Evolutionary conservation across 2,329 filamentous ascomycete species (phyloP).

Genomic region (Fusarium sororula): DNA sequence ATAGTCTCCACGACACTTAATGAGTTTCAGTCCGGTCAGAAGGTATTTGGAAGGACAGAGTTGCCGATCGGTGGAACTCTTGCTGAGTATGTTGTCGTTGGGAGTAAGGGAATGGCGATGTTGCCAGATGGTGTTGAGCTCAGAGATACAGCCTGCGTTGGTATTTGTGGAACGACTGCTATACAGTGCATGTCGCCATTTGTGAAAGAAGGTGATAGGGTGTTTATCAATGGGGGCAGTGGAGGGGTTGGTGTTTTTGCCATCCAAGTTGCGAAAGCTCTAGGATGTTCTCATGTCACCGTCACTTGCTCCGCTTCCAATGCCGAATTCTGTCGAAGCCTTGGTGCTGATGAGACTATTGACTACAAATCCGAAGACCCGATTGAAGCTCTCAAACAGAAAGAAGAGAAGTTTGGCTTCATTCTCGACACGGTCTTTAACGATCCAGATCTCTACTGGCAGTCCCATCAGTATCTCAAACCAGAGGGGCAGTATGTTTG

Average conservation of each 20-base stretch:
- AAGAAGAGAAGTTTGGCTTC: background rate
- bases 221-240: conserved; percentile 28
- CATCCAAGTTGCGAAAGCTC: conserved; percentile 20
- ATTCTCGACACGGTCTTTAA: conserved; percentile 24
- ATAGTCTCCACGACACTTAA: background rate
- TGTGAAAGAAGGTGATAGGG: background rate
- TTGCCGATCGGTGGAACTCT: conserved; percentile 4
- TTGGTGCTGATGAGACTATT: conserved; percentile 16
- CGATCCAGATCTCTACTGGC: conserved; percentile 22
- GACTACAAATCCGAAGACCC: conserved; percentile 14
- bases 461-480: conserved; percentile 18
- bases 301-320: conserved; percentile 17
- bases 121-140: conserved; percentile 8
- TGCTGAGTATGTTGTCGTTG: conserved; percentile 29
- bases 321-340: background rate
- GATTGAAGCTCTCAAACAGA: background rate
- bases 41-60: conserved; percentile 25
- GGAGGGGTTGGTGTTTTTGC: conserved; percentile 32
- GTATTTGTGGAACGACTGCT: conserved; percentile 22
- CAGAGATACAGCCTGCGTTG: conserved; percentile 14
- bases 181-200: conserved; percentile 5
- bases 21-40: background rate
- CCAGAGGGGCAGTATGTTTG: conserved; percentile 13
- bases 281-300: conserved; percentile 11
- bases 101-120: background rate